Conservation (phyloP, 2,329 filamentous ascomycete genomes). For the Colletotrichum lini region DNA sequence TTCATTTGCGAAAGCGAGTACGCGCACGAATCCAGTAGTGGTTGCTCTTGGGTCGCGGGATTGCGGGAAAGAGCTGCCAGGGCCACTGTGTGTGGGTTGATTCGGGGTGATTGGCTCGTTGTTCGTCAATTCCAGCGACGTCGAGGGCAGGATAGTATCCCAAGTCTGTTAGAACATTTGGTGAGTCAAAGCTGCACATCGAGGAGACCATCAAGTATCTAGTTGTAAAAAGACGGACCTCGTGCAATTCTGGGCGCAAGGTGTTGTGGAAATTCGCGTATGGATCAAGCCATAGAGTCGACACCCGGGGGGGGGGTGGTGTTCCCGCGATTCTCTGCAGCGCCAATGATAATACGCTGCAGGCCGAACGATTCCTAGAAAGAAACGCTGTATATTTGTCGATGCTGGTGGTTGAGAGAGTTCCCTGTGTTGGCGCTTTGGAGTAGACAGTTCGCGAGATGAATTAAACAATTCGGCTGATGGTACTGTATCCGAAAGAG, state of each 20-base stretch:
- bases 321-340: background rate
- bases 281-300: background rate
- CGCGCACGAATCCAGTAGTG: background rate
- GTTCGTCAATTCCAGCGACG: slow-evolving; percentile 1
- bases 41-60: background rate
- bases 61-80: background rate
- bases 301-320: too few species aligned
- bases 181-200: background rate
- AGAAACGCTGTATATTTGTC: background rate
- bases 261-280: background rate
- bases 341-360: background rate
- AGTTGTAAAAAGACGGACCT: background rate
- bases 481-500: background rate
- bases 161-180: background rate
- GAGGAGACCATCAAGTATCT: background rate
- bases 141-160: background rate
- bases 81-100: background rate
- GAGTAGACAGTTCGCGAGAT: background rate
- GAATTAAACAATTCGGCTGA: background rate
- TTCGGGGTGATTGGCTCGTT: slow-evolving; percentile 3
- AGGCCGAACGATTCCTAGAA: background rate
- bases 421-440: background rate
- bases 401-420: background rate
- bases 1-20: slow-evolving; percentile 1
- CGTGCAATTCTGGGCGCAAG: background rate